Base-by-base conservation (phyloP, 31 red algal genomes). In the Asparagopsis taxiformis region DNA sequence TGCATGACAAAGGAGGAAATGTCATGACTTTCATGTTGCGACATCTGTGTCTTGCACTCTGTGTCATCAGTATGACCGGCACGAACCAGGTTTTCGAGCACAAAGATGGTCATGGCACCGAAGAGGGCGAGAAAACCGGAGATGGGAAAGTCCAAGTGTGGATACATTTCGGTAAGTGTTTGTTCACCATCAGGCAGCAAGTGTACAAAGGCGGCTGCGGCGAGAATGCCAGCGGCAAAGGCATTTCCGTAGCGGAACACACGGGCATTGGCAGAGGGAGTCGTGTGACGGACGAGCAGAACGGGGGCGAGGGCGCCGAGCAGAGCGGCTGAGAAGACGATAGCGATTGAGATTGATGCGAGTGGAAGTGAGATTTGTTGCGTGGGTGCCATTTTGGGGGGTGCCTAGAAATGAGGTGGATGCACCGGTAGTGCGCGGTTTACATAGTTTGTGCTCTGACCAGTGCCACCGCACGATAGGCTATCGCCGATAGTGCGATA, bases 211-310 rank as follows among this genome's bases (percentile, higher is more conserved):
- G 77, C 77, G 53, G 77, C 77, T 3, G 77, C 28, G 3, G 63
- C 32, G 16, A 81, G 50, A 46, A 81, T 65, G 41, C 77, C 77
- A 41, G 77, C 77, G 2, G 77, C 44, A 55, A 81, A 81, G 19
- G 77, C 51, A 48, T 81, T 76, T 46, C 72, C 72, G 3, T 52
- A 11, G n/a, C 57, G 54, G 26, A 59, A 25, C 1, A 63, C 3
- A 9, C 56, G 33, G 24, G 44, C 65, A 32, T 68, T 24, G 19
- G 1, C 17, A 3, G 65, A 22, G 8, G 65, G 65, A 2, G 65
- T 44, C 2, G n/a, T n/a, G n/a, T n/a, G n/a, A n/a, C n/a, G n/a
- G n/a, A 39, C 65, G 3, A 30, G 11, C 41, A 68, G 19, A 29
- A 68, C 44, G 3, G 65, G 65, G 26, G 23, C 65, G 34, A 52